Conservation (phyloP, 345 rosid species). For the Citropsis articulata region DNA sequence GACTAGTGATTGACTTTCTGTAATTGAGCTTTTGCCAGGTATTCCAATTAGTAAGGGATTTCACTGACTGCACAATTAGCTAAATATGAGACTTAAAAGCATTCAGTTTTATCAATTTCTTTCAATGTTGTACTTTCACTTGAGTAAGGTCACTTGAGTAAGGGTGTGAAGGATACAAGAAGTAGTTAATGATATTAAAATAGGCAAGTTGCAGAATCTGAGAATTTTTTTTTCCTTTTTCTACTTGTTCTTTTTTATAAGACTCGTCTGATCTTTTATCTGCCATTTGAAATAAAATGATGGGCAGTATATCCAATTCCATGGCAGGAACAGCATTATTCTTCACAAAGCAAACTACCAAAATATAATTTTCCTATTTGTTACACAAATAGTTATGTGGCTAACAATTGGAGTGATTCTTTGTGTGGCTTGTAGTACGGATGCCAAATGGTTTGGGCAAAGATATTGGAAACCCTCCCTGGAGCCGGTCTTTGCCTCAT, state of each 20-base stretch:
- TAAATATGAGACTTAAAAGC: not conserved
- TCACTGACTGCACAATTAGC: not conserved
- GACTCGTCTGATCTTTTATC: not conserved
- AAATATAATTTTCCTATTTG: not conserved
- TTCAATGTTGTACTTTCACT: not conserved
- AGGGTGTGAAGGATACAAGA: constrained; percentile 3
- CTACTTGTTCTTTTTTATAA: not conserved
- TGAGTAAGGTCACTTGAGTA: no score
- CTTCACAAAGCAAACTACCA: not conserved
- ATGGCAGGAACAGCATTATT: not conserved
- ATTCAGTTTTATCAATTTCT: not conserved
- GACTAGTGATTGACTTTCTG: not conserved
- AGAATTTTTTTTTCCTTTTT: not conserved
- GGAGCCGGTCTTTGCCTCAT: constrained; percentile 83
- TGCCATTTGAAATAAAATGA: not conserved
- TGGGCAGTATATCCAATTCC: not conserved
- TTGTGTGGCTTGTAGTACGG: constrained; percentile 36
- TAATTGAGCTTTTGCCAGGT: not conserved
- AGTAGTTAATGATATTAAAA: not conserved
- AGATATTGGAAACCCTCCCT: constrained; percentile 65
- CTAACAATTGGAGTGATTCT: constrained; percentile 22
- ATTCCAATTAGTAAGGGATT: not conserved
- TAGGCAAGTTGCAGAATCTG: constrained; percentile 4
- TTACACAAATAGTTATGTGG: not conserved
- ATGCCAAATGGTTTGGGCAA: constrained; percentile 50